These are phyloP conservation scores for Pelargonium australe DNA, from an alignment of 441 rosid genomes.

Conservation along the genomic window DNA sequence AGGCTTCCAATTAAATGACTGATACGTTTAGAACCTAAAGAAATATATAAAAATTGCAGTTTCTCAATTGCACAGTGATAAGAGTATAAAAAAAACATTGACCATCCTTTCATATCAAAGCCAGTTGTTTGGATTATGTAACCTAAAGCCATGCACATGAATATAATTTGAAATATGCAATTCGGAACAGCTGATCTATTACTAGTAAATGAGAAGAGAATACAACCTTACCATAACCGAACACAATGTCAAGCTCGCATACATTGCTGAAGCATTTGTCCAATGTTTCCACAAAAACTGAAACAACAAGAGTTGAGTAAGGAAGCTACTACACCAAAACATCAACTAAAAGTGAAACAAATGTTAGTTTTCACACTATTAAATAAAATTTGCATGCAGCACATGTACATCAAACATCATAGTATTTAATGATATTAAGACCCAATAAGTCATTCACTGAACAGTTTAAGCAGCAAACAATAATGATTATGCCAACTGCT, in stretches of 20 bases:
- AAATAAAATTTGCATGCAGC: too few relatives aligned
- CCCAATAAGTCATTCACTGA: neutral
- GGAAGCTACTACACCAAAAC: constrained; percentile 15
- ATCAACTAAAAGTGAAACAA: constrained; percentile 4
- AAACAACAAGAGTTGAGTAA: constrained; percentile 22
- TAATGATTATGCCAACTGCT: too few relatives aligned
- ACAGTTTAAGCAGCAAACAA: neutral
- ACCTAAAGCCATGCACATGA: neutral
- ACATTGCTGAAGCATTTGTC: constrained; percentile 98
- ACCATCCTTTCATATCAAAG: neutral
- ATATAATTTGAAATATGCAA: neutral
- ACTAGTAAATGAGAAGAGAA: constrained; percentile 9
- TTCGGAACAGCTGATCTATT: neutral
- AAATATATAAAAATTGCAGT: neutral
- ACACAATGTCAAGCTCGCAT: constrained; percentile 85
- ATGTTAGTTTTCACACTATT: neutral
- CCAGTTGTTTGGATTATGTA: too few relatives aligned
- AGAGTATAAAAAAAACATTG: neutral
- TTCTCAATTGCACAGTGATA: neutral
- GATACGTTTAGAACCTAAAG: neutral
- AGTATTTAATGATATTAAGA: neutral
- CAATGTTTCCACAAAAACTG: constrained; percentile 93
- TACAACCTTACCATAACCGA: constrained; percentile 83
- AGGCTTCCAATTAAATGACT: neutral
- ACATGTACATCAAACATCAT: neutral